phyloP scores from a whole-genome alignment of 257 asterid genomes.

The Solanum neorickii region DNA sequence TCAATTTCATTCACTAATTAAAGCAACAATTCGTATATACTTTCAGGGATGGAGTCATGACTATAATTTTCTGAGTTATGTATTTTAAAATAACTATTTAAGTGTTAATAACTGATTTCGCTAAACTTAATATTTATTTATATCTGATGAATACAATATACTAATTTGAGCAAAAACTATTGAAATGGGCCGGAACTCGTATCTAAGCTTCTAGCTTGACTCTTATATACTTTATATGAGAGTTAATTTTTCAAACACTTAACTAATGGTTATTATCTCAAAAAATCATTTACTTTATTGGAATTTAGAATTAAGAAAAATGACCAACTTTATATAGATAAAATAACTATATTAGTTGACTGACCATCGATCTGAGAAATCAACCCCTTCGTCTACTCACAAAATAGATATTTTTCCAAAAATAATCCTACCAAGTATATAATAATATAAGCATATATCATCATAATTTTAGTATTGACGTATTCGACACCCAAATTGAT shows the following conservation, averaged over 20 bases:
- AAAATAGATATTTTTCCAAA: not conserved
- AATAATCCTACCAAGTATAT: not conserved
- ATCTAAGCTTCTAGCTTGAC: too few relatives aligned
- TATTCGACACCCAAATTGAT: not conserved
- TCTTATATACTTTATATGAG: too few relatives aligned
- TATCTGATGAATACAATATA: not conserved
- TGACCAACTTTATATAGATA: too few relatives aligned
- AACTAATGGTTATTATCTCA: rapidly evolving
- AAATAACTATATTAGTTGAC: not conserved
- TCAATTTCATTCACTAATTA: not conserved
- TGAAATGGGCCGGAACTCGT: too few relatives aligned
- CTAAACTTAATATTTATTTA: not conserved
- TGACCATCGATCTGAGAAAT: not conserved
- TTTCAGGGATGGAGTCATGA: not conserved
- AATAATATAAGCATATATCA: not conserved
- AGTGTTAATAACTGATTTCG: not conserved
- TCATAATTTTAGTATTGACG: not conserved
- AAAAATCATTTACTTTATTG: not conserved
- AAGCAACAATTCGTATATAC: too few relatives aligned
- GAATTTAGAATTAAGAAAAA: not conserved
- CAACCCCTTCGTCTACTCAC: not conserved
- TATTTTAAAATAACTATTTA: not conserved
- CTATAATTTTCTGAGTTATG: not conserved
- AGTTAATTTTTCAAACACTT: rapidly evolving
- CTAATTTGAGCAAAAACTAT: not conserved